Percentiles rank a stretch among this genome's conserved stretches.
Evolutionary conservation across 1,284 basidiomycete species (phyloP).

Genomic region (Phenoliferia sp.): DNA sequence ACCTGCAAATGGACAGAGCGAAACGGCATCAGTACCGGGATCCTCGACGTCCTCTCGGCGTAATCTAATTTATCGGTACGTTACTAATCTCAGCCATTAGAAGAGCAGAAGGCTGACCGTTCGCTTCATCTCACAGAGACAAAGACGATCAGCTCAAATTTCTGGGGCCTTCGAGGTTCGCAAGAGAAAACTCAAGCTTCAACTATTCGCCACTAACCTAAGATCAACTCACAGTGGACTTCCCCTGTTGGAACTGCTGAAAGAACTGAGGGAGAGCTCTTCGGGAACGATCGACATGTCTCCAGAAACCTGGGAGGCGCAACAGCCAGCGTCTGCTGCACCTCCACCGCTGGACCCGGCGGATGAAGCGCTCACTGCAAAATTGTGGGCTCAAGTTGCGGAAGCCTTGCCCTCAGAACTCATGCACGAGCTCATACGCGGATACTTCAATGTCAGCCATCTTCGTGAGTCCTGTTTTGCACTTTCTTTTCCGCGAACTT

Average conservation of each 20-base stretch:
- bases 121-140: background rate
- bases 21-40: background rate
- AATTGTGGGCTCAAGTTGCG: background rate
- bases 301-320: background rate
- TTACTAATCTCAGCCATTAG: too few species aligned
- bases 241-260: background rate
- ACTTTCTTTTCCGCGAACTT: background rate
- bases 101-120: too few species aligned
- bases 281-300: background rate
- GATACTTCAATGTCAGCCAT: constrained; percentile 3
- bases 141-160: constrained; percentile 1
- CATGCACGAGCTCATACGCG: constrained; percentile 1
- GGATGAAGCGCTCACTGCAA: background rate
- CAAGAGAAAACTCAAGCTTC: too few species aligned
- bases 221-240: background rate
- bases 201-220: too few species aligned
- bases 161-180: background rate
- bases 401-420: background rate
- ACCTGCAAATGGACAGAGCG: too few species aligned
- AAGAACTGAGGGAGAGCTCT: background rate
- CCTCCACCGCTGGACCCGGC: background rate
- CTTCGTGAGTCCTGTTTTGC: background rate
- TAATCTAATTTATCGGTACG: background rate
- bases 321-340: background rate
- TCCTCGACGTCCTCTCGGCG: background rate